Conservation (phyloP, 108 stramenopile species). For the Pelagomonas calceolata region DNA sequence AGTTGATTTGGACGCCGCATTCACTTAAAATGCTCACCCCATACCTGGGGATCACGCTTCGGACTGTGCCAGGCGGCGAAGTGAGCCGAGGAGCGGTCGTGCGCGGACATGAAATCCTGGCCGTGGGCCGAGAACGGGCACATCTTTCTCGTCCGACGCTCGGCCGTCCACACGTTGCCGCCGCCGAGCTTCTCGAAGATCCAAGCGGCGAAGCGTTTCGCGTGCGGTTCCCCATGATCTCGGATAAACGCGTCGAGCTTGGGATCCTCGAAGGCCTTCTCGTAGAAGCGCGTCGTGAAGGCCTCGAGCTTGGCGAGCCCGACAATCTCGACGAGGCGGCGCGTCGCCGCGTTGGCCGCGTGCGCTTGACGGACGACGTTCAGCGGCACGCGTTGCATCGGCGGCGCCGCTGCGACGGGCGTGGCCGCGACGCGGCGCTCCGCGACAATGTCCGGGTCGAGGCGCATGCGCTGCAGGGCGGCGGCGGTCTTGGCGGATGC, state of each 20-base stretch:
- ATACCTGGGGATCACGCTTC: slow-evolving; percentile 39
- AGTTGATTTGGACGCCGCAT: no score
- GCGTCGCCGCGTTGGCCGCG: not conserved
- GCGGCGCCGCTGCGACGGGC: no score
- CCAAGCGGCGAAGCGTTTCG: slow-evolving; percentile 53
- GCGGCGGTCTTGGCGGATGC: no score
- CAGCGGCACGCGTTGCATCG: no score
- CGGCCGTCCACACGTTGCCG: slow-evolving; percentile 46
- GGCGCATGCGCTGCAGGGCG: no score
- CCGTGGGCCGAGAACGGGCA: slow-evolving; percentile 14
- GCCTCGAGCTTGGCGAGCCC: not conserved
- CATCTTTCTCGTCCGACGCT: slow-evolving; percentile 27
- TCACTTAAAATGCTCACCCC: slow-evolving; percentile 50
- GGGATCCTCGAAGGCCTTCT: slow-evolving; percentile 40
- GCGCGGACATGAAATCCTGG: slow-evolving; percentile 17
- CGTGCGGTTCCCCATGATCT: slow-evolving; percentile 51
- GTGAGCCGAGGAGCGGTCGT: slow-evolving; percentile 59
- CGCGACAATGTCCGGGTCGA: no score
- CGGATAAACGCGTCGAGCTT: slow-evolving; percentile 56
- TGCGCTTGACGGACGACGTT: no score
- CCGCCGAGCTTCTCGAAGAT: slow-evolving; percentile 56
- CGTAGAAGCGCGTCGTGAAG: not conserved
- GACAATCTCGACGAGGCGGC: not conserved
- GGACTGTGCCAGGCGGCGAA: slow-evolving; percentile 52
- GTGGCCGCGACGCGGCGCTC: no score